phyloP scores from a whole-genome alignment of 306 rosid species.

The Prunus mira region DNA sequence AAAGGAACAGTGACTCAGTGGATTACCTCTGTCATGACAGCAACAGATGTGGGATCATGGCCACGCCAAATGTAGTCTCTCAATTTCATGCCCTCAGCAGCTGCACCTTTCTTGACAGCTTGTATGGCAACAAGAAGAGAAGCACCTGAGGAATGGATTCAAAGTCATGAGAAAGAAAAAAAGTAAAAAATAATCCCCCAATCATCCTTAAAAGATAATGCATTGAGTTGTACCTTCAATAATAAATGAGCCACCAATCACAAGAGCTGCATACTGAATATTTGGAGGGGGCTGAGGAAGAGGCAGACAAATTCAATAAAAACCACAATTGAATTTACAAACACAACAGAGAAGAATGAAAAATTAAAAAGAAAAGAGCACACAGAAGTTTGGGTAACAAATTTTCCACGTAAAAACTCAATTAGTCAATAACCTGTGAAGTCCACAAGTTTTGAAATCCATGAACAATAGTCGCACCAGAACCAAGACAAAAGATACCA shows the following conservation, averaged over 20 bases:
- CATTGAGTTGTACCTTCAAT: slow-evolving; percentile 69
- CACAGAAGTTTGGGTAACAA: not conserved
- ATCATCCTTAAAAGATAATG: slow-evolving; percentile 11
- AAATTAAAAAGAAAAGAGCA: not conserved
- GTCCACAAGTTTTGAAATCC: slow-evolving; percentile 96
- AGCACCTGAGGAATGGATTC: slow-evolving; percentile 56
- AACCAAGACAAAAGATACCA: slow-evolving; percentile 97
- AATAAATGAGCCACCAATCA: slow-evolving; percentile 84
- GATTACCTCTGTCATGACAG: slow-evolving; percentile 97
- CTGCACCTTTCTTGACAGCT: slow-evolving; percentile 98
- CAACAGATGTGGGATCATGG: slow-evolving; percentile 98
- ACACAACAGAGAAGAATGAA: not conserved
- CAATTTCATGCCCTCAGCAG: slow-evolving; percentile 88
- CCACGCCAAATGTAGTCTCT: slow-evolving; percentile 96
- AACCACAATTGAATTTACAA: slow-evolving; percentile 14
- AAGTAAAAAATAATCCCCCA: slow-evolving; percentile 3
- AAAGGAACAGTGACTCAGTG: not conserved
- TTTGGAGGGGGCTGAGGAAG: slow-evolving; percentile 82
- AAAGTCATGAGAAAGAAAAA: slow-evolving; percentile 13
- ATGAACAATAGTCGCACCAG: slow-evolving; percentile 90
- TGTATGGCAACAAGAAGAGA: slow-evolving; percentile 97
- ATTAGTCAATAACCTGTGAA: slow-evolving; percentile 58
- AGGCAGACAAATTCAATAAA: slow-evolving; percentile 19
- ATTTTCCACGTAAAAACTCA: slow-evolving; percentile 10
- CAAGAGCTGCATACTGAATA: slow-evolving; percentile 75